Base-by-base conservation (phyloP, 2,329 filamentous ascomycete species). In the Fusarium tjaetaba region DNA sequence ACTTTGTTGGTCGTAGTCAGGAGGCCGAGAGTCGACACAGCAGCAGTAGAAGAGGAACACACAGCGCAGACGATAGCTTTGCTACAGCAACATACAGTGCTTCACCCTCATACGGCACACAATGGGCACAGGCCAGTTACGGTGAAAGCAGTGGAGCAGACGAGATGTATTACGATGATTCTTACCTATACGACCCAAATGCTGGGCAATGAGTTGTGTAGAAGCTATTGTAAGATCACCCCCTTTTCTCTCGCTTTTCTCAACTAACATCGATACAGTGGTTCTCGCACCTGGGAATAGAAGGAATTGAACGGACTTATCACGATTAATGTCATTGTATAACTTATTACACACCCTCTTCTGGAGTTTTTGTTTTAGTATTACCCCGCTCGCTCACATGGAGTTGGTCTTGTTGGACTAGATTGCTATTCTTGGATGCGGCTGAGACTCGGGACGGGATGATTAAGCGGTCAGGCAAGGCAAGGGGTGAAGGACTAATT, bases 1-100 rank as follows among this genome's bases (percentile, higher is more conserved):
- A 87, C 73, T 83, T 89, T 32, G 81, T 89, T 0, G 80, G 85
- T 13, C 82, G 84, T 57, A 88, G 88, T 51, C 86, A 88, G 76
- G 87, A 88, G 73, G 81, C 81, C 13, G 82, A 85, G 66, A 85
- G 85, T 73, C 81, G 82, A 38, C 83, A 83, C 14, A 84, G 84
- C 66, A 85, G 84, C 74, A 80, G 84, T 73, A 80, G 82, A 14
- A 79, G 79, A 22, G 82, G 78, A 60, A 84, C 81, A 56, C 81
- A 81, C 59, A 67, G 77, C 38, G 80, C 76, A 49, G 84, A 83
- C 51, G 84, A 84, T 53, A 68, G 72, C 32, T 80, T 80, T 60
- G 66, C 76, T 28, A 74, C 76, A 39, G 77, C 72, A 22, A 71
- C 79, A 8, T 83, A 81, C 65, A 65, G 71, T 22, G 65, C 72